A percentile compares a stretch with the other conserved stretches of the same genome.
Evolutionary conservation across 768 basidiomycete genomes (phyloP).

Genomic region (Trametes cubensis): DNA sequence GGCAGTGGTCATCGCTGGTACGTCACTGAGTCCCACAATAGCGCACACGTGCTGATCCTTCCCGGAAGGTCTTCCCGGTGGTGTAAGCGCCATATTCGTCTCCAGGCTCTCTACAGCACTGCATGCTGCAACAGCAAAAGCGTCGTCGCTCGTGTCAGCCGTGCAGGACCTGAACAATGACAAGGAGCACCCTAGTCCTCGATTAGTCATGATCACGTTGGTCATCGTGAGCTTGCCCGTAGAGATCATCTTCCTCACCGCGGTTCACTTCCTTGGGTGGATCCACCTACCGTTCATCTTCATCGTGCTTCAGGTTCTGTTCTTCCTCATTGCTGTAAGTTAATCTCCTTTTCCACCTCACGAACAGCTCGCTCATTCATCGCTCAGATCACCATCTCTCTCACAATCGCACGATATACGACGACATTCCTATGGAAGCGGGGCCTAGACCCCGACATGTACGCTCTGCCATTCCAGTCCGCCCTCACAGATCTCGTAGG

Average conservation of each 20-base stretch:
- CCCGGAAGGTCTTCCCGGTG: slow-evolving; percentile 76
- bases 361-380: neutral
- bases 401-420: slow-evolving; percentile 63
- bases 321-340: slow-evolving; percentile 80
- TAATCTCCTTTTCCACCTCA: slow-evolving; percentile 8
- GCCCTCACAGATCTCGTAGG: slow-evolving; percentile 86
- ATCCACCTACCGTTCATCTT: slow-evolving; percentile 71
- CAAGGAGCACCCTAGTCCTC: slow-evolving; percentile 39
- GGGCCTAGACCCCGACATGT: slow-evolving; percentile 85
- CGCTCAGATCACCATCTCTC: slow-evolving; percentile 67
- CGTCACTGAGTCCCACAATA: slow-evolving; percentile 26
- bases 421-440: slow-evolving; percentile 80
- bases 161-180: slow-evolving; percentile 15
- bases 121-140: slow-evolving; percentile 56
- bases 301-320: slow-evolving; percentile 61
- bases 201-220: slow-evolving; percentile 68
- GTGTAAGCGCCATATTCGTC: slow-evolving; percentile 87
- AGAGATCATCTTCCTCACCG: slow-evolving; percentile 69
- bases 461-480: slow-evolving; percentile 91
- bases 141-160: slow-evolving; percentile 26
- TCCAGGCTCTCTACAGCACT: slow-evolving; percentile 89
- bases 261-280: slow-evolving; percentile 76
- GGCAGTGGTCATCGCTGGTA: slow-evolving; percentile 86
- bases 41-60: neutral
- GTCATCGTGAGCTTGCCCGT: slow-evolving; percentile 79